These are phyloP conservation scores for Hibiscus trionum DNA, from an alignment of 345 rosid genomes.

Conservation along the genomic window DNA sequence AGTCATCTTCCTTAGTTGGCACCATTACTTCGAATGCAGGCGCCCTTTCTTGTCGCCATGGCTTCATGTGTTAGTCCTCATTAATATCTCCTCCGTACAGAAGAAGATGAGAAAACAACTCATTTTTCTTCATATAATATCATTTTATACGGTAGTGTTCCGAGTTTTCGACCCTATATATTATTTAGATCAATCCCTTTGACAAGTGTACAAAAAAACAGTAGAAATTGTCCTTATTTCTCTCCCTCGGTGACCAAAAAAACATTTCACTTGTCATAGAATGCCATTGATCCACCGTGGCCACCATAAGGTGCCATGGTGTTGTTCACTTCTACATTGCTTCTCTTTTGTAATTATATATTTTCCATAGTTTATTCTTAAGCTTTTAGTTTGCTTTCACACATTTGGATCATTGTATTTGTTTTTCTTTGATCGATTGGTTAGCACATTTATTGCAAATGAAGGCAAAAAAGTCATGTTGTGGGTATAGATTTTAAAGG, in stretches of 20 bases:
- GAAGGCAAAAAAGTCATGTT: not conserved
- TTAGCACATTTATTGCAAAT: not conserved
- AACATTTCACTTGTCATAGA: constrained; percentile 22
- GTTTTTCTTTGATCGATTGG: not conserved
- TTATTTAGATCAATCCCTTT: constrained; percentile 8
- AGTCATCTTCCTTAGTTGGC: constrained; percentile 49
- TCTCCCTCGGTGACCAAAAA: not conserved
- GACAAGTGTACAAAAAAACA: constrained; percentile 31
- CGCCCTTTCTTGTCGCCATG: constrained; percentile 40
- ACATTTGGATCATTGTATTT: not conserved
- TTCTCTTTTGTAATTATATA: not conserved
- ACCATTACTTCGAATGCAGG: constrained; percentile 43
- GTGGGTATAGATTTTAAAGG: not conserved
- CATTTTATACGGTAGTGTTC: not conserved
- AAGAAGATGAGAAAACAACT: not conserved
- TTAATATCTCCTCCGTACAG: not conserved
- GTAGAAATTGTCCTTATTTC: constrained; percentile 10
- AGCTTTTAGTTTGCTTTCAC: not conserved
- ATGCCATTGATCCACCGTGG: constrained; percentile 27
- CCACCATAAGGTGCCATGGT: constrained; percentile 9
- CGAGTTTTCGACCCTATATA: not conserved
- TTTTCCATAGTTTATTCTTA: not conserved
- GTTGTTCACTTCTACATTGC: not conserved
- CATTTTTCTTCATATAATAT: not conserved
- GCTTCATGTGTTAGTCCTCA: constrained; percentile 39